Evolutionary conservation across 2,329 filamentous ascomycete genomes (phyloP).

Genomic region (Erysiphe pulchra): DNA sequence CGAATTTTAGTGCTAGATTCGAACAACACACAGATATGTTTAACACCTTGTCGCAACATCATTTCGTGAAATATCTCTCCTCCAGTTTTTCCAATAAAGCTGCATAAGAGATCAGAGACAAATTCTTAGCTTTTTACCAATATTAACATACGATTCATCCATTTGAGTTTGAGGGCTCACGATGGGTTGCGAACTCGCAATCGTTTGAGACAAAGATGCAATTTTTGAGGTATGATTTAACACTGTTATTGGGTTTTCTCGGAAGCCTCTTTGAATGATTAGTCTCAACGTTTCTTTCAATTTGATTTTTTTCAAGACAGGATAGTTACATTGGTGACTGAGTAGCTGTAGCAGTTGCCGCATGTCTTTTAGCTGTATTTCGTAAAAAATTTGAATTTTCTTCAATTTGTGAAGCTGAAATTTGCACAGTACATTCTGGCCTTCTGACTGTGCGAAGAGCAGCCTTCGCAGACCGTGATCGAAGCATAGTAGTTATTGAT

Average conservation of each 20-base stretch:
- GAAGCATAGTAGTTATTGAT: constrained; percentile 18
- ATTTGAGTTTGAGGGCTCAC: constrained; percentile 32
- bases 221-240: constrained; percentile 23
- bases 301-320: background rate
- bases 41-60: constrained; percentile 82
- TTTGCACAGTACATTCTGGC: constrained; percentile 12
- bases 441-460: constrained; percentile 18
- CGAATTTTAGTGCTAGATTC: background rate
- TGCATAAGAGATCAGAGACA: constrained; percentile 11
- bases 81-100: constrained; percentile 82
- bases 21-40: constrained; percentile 62
- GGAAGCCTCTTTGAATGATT: constrained; percentile 20
- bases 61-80: constrained; percentile 98
- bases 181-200: constrained; percentile 43
- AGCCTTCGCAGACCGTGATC: constrained; percentile 21
- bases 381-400: constrained; percentile 7
- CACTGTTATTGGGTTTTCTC: constrained; percentile 25
- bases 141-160: constrained; percentile 48
- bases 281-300: constrained; percentile 10
- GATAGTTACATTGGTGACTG: no score
- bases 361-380: constrained; percentile 18
- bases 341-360: constrained; percentile 24
- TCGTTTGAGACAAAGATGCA: constrained; percentile 21
- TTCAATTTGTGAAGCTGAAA: constrained; percentile 19
- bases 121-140: constrained; percentile 2